Base-by-base conservation (phyloP, 1,284 basidiomycete genomes). In the Garcileccinum viscosum region DNA sequence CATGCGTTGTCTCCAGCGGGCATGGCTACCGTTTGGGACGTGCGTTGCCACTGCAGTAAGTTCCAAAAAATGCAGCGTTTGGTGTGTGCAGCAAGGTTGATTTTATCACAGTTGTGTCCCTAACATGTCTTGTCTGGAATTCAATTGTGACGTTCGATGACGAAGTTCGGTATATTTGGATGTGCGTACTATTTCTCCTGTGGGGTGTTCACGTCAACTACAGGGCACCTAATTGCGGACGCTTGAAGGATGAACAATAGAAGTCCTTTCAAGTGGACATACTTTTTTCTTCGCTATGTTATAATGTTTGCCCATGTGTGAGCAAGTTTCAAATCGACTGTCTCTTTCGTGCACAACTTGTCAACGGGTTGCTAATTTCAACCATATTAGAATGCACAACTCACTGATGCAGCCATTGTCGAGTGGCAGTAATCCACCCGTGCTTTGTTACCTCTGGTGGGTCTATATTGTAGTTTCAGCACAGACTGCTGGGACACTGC, bases 281-380 rank as follows among this genome's bases (percentile, higher is more conserved):
- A 76, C 27, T 60, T 78, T 19, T 72, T 70, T 64, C 69, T 78
- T 70, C 75, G 69, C 24, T 77, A 76, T 66, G 53, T 32, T 56
- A 61, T 65, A 5, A 68, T 76, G 61, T 30, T 67, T 6, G 70
- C 65, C 50, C 70, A 69, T n/a, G 11, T 66, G 75, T 76, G 33
- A 73, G 77, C 69, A 63, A 1, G 24, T 47, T 27, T 5, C 32
- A n/a, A 24, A 5, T n/a, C n/a, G n/a, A n/a, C n/a, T n/a, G n/a
- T n/a, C 6, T 22, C 3, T 59, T 15, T 5, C 14, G 38, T 17
- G 7, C 8, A n/a, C 19, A 14, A n/a, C 19, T n/a, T 8, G 14
- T 59, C 58, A 8, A 59, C n/a, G 32, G 32, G 58, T 22, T 22
- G 33, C 33, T 60, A 33, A 60, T 61, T 40, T 40, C 15, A 14